Evolutionary conservation across 1,139 yeast species (phyloP), one percentile per base, ranked within the genome.

Genomic region (Kazachstania sp.): DNA sequence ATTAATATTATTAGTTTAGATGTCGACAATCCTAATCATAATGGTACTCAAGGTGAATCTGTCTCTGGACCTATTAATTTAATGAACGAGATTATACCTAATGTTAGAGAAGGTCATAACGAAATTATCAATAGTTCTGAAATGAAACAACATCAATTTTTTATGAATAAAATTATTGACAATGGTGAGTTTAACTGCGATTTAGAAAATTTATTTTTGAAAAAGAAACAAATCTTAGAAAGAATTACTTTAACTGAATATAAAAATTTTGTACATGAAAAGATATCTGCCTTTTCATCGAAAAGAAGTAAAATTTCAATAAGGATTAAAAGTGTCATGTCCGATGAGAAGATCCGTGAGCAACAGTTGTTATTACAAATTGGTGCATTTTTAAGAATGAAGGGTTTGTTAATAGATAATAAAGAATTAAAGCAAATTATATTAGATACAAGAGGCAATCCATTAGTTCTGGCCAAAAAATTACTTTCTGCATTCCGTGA

Each of bases 111-210:
- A 20, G 68, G 70, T 4, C 61, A 60, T 44, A 44, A 46, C 20
- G 45, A 46, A 3, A 58, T 59, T 7, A 58, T 66, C 5, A 55
- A 62, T 13, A 45, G 54, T 23, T 61, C 59, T 15, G 53, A 63
- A 1, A 65, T 72, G 57, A 66, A 59, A 34, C 50, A 55, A 1
- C 86, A 81, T 57, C 71, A 67, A 45, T 64, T 66, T 34, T 54
- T 63, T 34, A 75, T 77, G 73, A 81, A 75, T 46, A 71, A 73
- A 48, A 78, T 81, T 3, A 56, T 69, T 12, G 71, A 68, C 35
- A 65, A 69, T 43, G 68, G 66, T 34, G 28, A 23, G 8, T 23
- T 23, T 23, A 23, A 23, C 8, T 23, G 8, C 8, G 28, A 23
- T 23, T 23, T 9, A 7, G 9, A 23, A 4, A 23, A 23, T 7